These are phyloP conservation scores for Pyronema domesticum DNA, from an alignment of 495 filamentous ascomycete species.

Conservation along the genomic window DNA sequence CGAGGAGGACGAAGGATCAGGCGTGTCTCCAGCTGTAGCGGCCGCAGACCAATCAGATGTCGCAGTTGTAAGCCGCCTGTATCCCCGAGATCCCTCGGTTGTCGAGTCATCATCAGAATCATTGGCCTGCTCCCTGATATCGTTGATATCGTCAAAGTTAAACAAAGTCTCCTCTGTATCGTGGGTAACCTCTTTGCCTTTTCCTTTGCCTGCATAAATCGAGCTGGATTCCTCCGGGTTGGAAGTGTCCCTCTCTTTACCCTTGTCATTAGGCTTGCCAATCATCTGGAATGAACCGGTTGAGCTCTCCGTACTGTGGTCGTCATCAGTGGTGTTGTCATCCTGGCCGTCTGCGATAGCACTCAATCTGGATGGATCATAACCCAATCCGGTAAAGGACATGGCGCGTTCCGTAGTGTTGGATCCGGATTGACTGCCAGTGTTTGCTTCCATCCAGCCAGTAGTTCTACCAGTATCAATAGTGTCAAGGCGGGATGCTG, in stretches of 20 bases:
- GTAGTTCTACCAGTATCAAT: slow-evolving; percentile 1
- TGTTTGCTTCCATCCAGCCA: neutral
- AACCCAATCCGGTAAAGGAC: neutral
- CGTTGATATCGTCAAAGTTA: neutral
- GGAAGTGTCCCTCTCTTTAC: slow-evolving; percentile 25
- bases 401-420: neutral
- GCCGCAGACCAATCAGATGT: slow-evolving; percentile 4
- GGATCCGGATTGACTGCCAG: neutral
- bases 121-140: slow-evolving; percentile 1
- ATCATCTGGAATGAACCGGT: slow-evolving; percentile 1
- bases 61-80: neutral
- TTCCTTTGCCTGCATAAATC: neutral
- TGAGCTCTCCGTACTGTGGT: neutral
- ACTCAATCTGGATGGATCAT: neutral
- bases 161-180: neutral
- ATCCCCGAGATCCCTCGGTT: slow-evolving; percentile 2
- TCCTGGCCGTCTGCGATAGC: slow-evolving; percentile 11
- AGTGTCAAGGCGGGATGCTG: neutral
- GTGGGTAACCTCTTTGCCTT: slow-evolving; percentile 1
- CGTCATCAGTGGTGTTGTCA: slow-evolving; percentile 11
- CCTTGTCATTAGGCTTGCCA: slow-evolving; percentile 20
- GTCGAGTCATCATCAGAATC: slow-evolving; percentile 15
- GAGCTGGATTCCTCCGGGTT: neutral
- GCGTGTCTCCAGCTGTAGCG: slow-evolving; percentile 1
- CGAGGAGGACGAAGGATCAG: neutral